Base-by-base conservation (phyloP, 441 rosid species). In the Lepidium campestre region DNA sequence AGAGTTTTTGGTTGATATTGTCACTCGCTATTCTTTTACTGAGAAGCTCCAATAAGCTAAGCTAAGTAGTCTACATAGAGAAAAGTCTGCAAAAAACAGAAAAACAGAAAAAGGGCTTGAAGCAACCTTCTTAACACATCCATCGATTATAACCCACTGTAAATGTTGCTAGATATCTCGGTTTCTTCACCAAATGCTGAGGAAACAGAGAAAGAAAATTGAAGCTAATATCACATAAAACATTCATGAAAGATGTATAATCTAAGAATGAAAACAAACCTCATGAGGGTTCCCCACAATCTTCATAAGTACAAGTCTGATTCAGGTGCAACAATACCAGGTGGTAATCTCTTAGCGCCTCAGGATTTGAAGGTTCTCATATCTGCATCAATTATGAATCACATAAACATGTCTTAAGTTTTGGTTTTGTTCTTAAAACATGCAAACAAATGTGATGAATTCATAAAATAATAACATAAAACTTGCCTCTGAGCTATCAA, bases 111-210 rank as follows among this genome's bases (percentile, higher is more conserved):
- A 31, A 44, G 57, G 10, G n/a, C n/a, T 27, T 32, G 20, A 52
- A 49, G 49, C 19, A 19, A 91, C 99, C 99, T 95, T 95, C 75
- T 80, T 88, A 41, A 95, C 75, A 31, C 85, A 85, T 5, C 87
- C 87, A 83, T 95, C 89, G 98, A 54, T 81, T 68, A 61, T 82
- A 95, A 37, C 99, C 99, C 46, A 95, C 99, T 7, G 99, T 95
- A 76, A 95, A 95, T 44, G 97, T 81, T 32, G 80, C 96, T 50
- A 95, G 98, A 82, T 91, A 95, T 75, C 80, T 85, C 5, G 91
- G 87, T 45, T 45, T 61, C 42, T 48, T 66, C 62, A 81, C 78
- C 79, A 95, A 77, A 74, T 95, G 97, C 99, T 95, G 80, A 58
- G 65, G 61, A 78, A 49, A 46, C 46, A 32, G 40, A 62, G n/a